These are phyloP conservation scores for Botrytis squamosa DNA, from an alignment of 2,329 filamentous ascomycete genomes.

Conservation along the genomic window DNA sequence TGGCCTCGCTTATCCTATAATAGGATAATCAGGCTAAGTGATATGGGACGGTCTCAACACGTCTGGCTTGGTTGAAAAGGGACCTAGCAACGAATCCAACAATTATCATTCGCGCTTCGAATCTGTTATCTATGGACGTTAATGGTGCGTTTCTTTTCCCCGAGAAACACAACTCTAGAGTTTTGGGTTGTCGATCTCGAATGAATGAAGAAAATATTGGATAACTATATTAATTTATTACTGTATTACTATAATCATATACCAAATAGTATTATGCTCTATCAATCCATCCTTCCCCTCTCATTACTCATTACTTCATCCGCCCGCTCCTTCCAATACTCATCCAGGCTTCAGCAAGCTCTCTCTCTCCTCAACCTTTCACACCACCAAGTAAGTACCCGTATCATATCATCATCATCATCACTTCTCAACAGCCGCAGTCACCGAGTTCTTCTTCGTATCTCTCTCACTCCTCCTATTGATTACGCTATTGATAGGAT, in stretches of 20 bases:
- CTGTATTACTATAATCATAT: not conserved
- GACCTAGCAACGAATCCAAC: not conserved
- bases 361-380: not conserved
- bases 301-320: not conserved
- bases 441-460: fast-evolving
- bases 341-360: not conserved
- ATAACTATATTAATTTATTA: not conserved
- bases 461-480: not conserved
- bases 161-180: not conserved
- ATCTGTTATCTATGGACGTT: not conserved
- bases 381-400: too few species aligned
- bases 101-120: not conserved
- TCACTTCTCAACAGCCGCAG: not conserved
- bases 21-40: not conserved
- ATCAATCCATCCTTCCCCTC: not conserved
- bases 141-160: not conserved
- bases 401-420: not conserved
- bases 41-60: not conserved
- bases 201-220: too few species aligned
- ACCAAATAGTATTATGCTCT: too few species aligned
- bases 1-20: not conserved
- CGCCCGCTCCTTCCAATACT: fast-evolving
- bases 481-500: not conserved
- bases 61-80: not conserved
- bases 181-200: not conserved